Evolutionary conservation across 1,139 yeast genomes (phyloP), one percentile per base, ranked within the genome.

Genomic region (Hemisphaericaspora xylanilytica): DNA sequence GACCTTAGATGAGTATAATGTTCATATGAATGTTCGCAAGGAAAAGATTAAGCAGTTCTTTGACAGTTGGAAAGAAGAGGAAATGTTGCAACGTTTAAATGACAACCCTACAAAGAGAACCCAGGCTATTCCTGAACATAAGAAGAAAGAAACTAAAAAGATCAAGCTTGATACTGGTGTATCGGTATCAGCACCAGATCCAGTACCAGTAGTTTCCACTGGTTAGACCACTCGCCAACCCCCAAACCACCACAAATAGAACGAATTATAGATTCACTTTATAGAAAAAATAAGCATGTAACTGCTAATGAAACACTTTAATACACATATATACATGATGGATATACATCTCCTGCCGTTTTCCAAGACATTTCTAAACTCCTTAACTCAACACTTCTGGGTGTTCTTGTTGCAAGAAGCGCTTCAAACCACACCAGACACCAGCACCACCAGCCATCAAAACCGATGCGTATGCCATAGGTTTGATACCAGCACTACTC

Each of bases 381-480:
- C 15, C 3, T 18, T 29, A 29, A 17, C 20, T n/a, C 22, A 29
- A 29, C 14, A 29, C 24, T 8, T 18, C n/a, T 15, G 27, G 26
- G 14, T 22, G 22, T 28, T 26, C 29, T 39, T 49, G 60, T 48
- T 60, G 58, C 45, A 61, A 61, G 41, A 63, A 56, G 49, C 78
- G 68, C 70, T 92, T 92, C 54, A 85, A 56, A 39, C 85, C 90
- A 71, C 95, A 84, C 98, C 98, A 92, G 33, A 79, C 79, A 46
- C 87, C 96, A 36, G 97, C 96, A 44, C 87, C 96, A 47, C 81
- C 79, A 14, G 96, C 89, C 82, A 84, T 85, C 59, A 90, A 61
- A 35, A 79, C 95, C 28, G 96, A 79, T 28, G 96, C 81, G 56
- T 86, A 82, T 29, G 84, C 87, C 92, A 89, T 85, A 44, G 96